Evolutionary conservation across 2,329 filamentous ascomycete genomes (phyloP), one percentile per base, ranked within the genome.

Genomic region (Claviceps capensis): DNA sequence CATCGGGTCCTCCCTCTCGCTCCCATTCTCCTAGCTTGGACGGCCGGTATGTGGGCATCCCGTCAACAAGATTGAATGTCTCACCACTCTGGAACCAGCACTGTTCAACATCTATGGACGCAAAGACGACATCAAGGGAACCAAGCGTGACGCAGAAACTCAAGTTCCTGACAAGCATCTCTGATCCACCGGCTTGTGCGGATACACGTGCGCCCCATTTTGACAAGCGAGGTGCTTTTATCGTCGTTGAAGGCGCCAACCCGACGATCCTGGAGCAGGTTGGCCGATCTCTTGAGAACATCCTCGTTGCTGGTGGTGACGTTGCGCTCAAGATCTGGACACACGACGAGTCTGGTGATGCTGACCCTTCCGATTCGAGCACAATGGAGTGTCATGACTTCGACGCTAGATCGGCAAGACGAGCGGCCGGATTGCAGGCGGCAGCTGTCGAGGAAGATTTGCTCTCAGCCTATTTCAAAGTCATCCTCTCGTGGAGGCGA

Each of bases 171-270:
- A 75, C 81, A 16, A 82, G 81, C 55, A 88, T 96, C 57, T 85
- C 85, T 46, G 86, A 84, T 23, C 82, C 86, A 0, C 71, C 87
- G 14, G 67, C 70, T 5, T 59, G 69, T 16, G 61, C 69, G 1
- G 61, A 64, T 5, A 64, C 66, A 3, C 63, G 61, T 6, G 60
- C 59, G 4, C 57, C 61, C 3, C 55, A 56, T 1, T 63, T 67
- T 54, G 67, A 72, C 58, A 70, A 72, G 6, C 79, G 89, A n/a
- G 90, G 91, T 0, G 79, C 86, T 0, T 78, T 96, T 40, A 83
- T 97, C 55, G 85, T 87, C 0, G 72, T 97, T 30, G 91, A 97
- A 66, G 90, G 90, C 1, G 75, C 84, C 17, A 78, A 83, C 53
- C 57, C 64, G 6, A 60, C 61, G n/a, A 58, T 78, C 22, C 62